These are phyloP conservation scores for Pelagomonas calceolata DNA, from an alignment of 108 stramenopile species.

Conservation along the genomic window DNA sequence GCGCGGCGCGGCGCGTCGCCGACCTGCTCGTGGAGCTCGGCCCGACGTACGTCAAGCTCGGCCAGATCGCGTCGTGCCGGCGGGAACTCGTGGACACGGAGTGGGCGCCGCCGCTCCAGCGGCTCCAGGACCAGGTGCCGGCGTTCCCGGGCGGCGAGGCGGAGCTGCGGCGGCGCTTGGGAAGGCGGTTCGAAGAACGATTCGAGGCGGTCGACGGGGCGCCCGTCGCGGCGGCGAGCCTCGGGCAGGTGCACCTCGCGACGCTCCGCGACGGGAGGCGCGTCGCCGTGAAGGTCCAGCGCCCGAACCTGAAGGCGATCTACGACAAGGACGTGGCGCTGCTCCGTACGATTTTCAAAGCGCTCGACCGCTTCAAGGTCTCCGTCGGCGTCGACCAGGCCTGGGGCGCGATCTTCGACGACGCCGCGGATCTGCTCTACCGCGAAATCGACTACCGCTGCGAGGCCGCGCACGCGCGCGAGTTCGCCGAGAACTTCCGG, in stretches of 20 bases:
- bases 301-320: conserved; percentile 62
- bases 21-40: conserved; percentile 62
- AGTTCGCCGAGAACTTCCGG: conserved; percentile 75
- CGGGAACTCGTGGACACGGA: conserved; percentile 65
- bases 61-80: conserved; percentile 79
- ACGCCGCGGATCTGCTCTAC: conserved; percentile 78
- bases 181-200: conserved; percentile 20
- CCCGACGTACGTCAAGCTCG: conserved; percentile 78
- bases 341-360: conserved; percentile 58
- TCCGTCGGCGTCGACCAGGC: conserved; percentile 57
- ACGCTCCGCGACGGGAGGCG: conserved; percentile 41
- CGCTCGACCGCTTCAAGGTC: conserved; percentile 57
- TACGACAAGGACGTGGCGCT: conserved; percentile 77
- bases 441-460: conserved; percentile 90
- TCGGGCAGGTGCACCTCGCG: conserved; percentile 84
- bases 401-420: conserved; percentile 66
- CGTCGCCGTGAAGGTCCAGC: conserved; percentile 83
- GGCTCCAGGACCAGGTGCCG: conserved; percentile 79
- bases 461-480: conserved; percentile 71
- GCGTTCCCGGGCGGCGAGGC: conserved; percentile 46
- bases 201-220: conserved; percentile 66
- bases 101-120: conserved; percentile 74
- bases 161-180: conserved; percentile 37
- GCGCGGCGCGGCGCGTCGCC: neutral
- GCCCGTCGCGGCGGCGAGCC: conserved; percentile 73